Evolutionary conservation across 23 red algal species (phyloP).

Genomic region (Gracilariopsis chorda): DNA sequence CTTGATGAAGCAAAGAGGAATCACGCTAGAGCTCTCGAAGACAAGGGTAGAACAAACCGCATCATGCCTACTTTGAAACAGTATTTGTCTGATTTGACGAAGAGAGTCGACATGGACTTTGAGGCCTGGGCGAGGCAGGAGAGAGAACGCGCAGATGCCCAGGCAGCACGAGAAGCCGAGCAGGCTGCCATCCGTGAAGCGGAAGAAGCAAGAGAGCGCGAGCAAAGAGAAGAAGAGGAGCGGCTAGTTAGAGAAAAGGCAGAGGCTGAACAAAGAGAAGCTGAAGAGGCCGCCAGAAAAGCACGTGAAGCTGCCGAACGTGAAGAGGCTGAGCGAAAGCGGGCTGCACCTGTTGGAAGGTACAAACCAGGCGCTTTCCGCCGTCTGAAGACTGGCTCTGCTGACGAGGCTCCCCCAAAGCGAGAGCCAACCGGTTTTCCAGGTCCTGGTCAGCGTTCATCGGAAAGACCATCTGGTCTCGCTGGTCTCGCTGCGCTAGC

Average conservation of each 20-base stretch:
- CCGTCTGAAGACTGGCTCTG: not conserved
- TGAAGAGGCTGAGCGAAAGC: constrained; percentile 17
- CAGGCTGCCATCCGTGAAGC: constrained; percentile 36
- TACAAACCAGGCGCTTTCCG: constrained; percentile 9
- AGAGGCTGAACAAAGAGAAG: constrained; percentile 43
- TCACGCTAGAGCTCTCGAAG: constrained; percentile 59
- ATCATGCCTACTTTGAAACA: constrained; percentile 47
- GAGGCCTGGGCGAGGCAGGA: constrained; percentile 57
- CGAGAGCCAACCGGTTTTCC: not conserved
- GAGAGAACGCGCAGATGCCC: constrained; percentile 45
- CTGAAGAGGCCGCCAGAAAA: constrained; percentile 33
- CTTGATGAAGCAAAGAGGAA: constrained; percentile 56
- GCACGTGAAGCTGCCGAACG: constrained; percentile 45
- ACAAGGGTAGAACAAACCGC: constrained; percentile 54
- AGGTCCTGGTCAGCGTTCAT: not conserved
- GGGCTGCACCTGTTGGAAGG: constrained; percentile 15
- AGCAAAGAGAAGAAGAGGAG: constrained; percentile 63
- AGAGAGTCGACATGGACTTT: constrained; percentile 59
- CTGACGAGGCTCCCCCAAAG: not conserved
- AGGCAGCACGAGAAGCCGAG: constrained; percentile 68
- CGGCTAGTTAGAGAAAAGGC: constrained; percentile 43
- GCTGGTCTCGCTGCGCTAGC: not conserved
- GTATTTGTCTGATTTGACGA: constrained; percentile 42
- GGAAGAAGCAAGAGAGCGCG: constrained; percentile 23
- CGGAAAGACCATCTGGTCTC: not conserved